Evolutionary conservation across 1,139 yeast genomes (phyloP).

Genomic region (Geotrichum citri-aurantii): DNA sequence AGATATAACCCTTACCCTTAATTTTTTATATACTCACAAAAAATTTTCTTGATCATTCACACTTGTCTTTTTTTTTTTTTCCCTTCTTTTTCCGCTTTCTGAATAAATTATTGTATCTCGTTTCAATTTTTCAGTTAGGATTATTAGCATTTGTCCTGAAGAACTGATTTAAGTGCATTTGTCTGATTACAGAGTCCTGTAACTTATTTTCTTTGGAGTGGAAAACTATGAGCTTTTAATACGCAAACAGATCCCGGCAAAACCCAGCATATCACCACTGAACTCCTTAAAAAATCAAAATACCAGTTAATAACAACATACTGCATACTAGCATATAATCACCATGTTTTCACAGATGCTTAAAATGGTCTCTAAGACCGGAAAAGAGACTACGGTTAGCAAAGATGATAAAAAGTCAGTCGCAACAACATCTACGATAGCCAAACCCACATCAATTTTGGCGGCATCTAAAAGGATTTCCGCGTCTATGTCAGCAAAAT

Average conservation of each 20-base stretch:
- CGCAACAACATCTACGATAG: not conserved
- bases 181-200: not conserved
- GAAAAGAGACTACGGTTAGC: constrained; percentile 1
- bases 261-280: not conserved
- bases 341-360: constrained; percentile 26
- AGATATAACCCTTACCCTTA: not conserved
- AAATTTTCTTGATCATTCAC: not conserved
- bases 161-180: not conserved
- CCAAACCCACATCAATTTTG: not conserved
- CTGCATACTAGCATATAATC: not conserved
- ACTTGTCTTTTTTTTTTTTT: not conserved
- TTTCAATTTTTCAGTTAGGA: not conserved
- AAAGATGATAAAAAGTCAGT: not conserved
- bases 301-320: not conserved
- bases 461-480: not conserved
- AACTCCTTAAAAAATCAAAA: not conserved
- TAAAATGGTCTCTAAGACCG: constrained; percentile 24
- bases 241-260: not conserved
- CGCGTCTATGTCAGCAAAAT: not conserved
- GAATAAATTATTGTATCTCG: not conserved
- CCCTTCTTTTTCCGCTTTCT: not conserved
- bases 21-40: not conserved
- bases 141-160: not conserved
- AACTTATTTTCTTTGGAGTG: not conserved
- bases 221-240: not conserved